Evolutionary conservation across 257 asterid genomes (phyloP).

Genomic region (Solanum pinnatisectum): DNA sequence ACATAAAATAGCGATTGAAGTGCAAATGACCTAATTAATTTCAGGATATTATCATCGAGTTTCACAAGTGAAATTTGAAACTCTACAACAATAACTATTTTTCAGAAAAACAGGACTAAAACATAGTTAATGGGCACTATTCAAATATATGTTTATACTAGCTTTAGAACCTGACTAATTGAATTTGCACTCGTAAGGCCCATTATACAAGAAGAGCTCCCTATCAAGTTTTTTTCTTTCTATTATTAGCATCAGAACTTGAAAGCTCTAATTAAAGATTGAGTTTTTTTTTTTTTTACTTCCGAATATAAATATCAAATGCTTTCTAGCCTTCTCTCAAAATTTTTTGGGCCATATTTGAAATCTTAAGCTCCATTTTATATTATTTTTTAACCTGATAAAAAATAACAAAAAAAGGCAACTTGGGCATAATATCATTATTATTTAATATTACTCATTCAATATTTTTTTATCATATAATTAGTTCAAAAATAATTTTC

Average conservation of each 20-base stretch:
- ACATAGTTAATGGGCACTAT: neutral
- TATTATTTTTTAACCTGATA: neutral
- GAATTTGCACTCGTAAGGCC: neutral
- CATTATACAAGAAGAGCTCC: neutral
- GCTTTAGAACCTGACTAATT: neutral
- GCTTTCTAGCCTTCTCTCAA: neutral
- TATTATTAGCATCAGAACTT: neutral
- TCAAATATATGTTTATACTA: neutral
- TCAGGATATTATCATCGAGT: neutral
- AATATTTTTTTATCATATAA: neutral
- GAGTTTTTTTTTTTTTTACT: too few relatives aligned
- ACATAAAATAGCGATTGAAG: neutral
- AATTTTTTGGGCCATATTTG: neutral
- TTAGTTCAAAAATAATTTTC: neutral
- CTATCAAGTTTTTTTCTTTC: too few relatives aligned
- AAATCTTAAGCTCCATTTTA: neutral
- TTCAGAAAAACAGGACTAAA: neutral
- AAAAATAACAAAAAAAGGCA: neutral
- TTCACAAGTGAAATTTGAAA: neutral
- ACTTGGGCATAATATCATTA: neutral
- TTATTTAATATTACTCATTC: neutral
- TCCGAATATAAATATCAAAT: neutral
- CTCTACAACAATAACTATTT: neutral
- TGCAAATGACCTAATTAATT: neutral
- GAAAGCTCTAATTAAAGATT: neutral